These are phyloP conservation scores for Parietaria judaica DNA, from an alignment of 306 rosid species.

Conservation along the genomic window DNA sequence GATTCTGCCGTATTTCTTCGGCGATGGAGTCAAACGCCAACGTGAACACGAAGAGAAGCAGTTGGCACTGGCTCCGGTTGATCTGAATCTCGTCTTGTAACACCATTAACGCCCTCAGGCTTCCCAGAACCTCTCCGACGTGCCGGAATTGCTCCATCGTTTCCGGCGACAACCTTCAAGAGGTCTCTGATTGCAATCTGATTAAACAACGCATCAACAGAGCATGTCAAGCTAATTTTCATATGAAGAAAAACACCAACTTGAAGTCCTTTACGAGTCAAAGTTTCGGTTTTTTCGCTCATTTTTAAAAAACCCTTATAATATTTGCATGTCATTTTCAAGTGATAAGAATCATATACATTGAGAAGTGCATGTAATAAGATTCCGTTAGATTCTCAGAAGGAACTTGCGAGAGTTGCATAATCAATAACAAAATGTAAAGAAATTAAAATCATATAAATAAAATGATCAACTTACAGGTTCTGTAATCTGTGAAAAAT, in stretches of 20 bases:
- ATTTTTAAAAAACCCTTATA: too few relatives aligned
- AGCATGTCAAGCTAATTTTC: background rate
- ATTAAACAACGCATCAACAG: background rate
- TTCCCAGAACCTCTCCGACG: constrained; percentile 87
- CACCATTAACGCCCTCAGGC: constrained; percentile 78
- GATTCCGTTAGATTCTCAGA: constrained; percentile 11
- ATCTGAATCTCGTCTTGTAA: constrained; percentile 69
- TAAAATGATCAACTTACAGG: constrained; percentile 1
- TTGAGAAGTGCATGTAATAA: too few relatives aligned
- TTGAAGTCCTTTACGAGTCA: background rate
- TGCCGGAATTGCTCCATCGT: constrained; percentile 94
- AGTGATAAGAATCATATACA: too few relatives aligned
- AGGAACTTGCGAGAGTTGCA: constrained; percentile 1
- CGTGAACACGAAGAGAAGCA: constrained; percentile 49
- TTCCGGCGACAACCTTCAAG: constrained; percentile 27
- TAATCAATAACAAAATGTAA: background rate
- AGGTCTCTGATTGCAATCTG: background rate
- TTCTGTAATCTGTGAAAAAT: background rate
- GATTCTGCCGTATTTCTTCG: constrained; percentile 60
- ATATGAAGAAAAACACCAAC: background rate
- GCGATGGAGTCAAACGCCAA: constrained; percentile 72
- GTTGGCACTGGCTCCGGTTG: constrained; percentile 55
- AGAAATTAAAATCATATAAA: background rate
- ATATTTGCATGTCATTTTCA: too few relatives aligned
- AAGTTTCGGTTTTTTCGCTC: background rate